Conservation (phyloP, 1,284 basidiomycete species). For the Fomes fomentarius region DNA sequence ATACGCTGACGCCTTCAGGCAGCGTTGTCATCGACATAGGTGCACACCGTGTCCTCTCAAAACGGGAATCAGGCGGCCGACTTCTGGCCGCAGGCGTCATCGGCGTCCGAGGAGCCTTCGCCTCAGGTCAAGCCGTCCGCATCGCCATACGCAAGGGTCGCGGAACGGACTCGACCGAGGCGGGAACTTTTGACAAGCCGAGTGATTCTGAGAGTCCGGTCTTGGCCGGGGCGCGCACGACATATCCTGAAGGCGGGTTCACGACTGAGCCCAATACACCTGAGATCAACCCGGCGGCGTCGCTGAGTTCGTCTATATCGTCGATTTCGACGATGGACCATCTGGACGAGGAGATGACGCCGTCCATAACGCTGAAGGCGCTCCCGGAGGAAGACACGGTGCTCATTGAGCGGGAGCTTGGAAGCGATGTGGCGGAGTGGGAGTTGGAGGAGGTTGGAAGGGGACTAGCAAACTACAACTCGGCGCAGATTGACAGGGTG, state of each 20-base stretch:
- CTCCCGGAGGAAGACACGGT: constrained; percentile 36
- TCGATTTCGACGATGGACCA: constrained; percentile 36
- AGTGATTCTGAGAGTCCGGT: constrained; percentile 23
- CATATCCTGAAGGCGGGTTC: constrained; percentile 31
- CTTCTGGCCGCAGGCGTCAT: constrained; percentile 91
- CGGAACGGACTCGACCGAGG: constrained; percentile 3
- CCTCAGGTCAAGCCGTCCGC: constrained; percentile 91
- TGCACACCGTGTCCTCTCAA: constrained; percentile 84
- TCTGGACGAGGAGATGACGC: constrained; percentile 35
- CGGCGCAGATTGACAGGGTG: constrained; percentile 86
- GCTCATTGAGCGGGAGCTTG: constrained; percentile 30
- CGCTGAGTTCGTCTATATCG: constrained; percentile 41
- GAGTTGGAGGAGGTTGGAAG: constrained; percentile 91
- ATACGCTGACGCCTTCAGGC: constrained; percentile 90
- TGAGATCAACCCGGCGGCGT: constrained; percentile 34
- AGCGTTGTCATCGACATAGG: constrained; percentile 89
- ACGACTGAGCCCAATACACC: constrained; percentile 49
- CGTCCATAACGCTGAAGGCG: constrained; percentile 25
- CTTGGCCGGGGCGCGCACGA: constrained; percentile 29
- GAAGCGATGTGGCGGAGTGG: constrained; percentile 54
- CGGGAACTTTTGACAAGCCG: constrained; percentile 24
- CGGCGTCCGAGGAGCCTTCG: constrained; percentile 87
- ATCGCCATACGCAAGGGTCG: constrained; percentile 64
- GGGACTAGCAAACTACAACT: constrained; percentile 96
- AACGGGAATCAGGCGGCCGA: constrained; percentile 87